Percentiles rank a stretch among this genome's conserved stretches.
phyloP scores from a whole-genome alignment of 768 basidiomycete species.

The Infundibulicybe gibba region DNA sequence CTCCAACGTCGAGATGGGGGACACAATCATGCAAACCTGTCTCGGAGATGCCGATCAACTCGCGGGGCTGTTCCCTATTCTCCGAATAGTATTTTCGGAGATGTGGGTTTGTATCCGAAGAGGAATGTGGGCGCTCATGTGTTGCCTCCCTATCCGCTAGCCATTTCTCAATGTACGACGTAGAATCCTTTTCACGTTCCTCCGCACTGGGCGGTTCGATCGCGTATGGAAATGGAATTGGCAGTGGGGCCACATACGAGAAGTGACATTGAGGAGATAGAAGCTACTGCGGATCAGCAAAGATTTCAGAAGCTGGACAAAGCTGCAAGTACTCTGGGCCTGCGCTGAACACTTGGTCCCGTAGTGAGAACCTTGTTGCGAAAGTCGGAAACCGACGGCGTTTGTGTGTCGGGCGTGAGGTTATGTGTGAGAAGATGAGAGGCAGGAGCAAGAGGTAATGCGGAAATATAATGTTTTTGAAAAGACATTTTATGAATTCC shows the following conservation, averaged over 20 bases:
- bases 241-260: conserved; percentile 80
- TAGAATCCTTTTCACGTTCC: conserved; percentile 48
- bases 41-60: conserved; percentile 72
- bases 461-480: conserved; percentile 45
- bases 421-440: conserved; percentile 39
- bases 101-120: conserved; percentile 20
- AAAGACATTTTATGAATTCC: not conserved
- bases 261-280: conserved; percentile 61
- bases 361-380: conserved; percentile 41
- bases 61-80: conserved; percentile 46
- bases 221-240: conserved; percentile 78
- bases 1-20: conserved; percentile 85
- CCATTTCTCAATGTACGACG: conserved; percentile 73
- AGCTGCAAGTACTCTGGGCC: conserved; percentile 42
- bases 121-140: conserved; percentile 18
- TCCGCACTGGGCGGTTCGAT: conserved; percentile 53
- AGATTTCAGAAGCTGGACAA: not conserved
- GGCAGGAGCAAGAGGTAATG: conserved; percentile 42
- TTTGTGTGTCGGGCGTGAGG: conserved; percentile 55
- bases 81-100: conserved; percentile 47
- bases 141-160: conserved; percentile 62
- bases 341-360: conserved; percentile 65
- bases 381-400: conserved; percentile 50
- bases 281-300: conserved; percentile 23
- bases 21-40: conserved; percentile 70